Conservation (phyloP, 768 basidiomycete genomes). For the Mycena leptocephala region DNA sequence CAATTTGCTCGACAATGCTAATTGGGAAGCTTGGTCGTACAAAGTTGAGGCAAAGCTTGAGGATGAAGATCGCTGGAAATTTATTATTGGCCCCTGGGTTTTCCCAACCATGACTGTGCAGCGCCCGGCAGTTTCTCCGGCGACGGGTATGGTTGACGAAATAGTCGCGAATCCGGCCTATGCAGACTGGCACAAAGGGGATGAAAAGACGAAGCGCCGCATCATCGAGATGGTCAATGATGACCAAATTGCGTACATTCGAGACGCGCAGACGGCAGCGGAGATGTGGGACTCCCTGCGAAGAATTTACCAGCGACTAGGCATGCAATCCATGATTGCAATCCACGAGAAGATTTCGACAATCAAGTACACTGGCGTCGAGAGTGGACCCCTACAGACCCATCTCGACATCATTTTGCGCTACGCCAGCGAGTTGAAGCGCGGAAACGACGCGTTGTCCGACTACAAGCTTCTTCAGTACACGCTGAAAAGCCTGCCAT, state of each 20-base stretch:
- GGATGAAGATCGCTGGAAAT: background rate
- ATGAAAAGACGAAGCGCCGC: background rate
- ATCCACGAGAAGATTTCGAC: background rate
- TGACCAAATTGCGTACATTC: background rate
- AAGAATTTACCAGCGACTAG: background rate
- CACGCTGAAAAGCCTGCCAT: background rate
- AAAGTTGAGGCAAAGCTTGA: background rate
- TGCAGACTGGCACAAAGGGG: background rate
- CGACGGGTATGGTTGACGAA: background rate
- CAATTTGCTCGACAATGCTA: background rate
- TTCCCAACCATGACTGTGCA: background rate
- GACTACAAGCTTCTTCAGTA: background rate
- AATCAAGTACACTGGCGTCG: background rate
- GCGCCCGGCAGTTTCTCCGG: background rate
- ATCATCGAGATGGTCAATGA: background rate
- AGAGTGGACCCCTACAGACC: background rate
- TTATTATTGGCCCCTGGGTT: background rate
- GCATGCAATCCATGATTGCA: background rate
- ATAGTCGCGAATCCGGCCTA: background rate
- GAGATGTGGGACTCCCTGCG: background rate
- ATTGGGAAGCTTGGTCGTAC: background rate
- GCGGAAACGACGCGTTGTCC: background rate
- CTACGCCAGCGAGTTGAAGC: background rate
- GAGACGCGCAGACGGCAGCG: background rate
- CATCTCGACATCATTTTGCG: background rate